Base-by-base conservation (phyloP, 306 rosid species). In the Quercus gilva region DNA sequence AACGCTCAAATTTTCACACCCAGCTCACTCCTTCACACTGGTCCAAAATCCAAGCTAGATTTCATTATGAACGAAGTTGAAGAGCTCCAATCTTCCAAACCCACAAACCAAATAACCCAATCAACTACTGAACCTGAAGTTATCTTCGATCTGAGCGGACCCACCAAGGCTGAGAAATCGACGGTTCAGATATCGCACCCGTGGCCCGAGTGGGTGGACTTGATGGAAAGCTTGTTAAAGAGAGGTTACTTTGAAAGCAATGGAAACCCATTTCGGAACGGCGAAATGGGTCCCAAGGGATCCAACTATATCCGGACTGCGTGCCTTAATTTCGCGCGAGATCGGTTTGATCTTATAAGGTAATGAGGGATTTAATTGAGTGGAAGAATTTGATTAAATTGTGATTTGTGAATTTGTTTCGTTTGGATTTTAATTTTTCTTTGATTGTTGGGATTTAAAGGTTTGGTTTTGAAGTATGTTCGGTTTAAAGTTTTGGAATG, bases 131-230 rank as follows among this genome's bases (percentile, higher is more conserved):
- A 64, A 28, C 9, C 74, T 6, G 77, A 70, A 0, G 76, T 74
- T 9, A 63, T 9, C 5, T 10, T 65, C n/a, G 75, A 74, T n/a
- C 29, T 20, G 41, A 55, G 45, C n/a, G 57, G 21, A 20, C 75
- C 15, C 1, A 37, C 70, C 1, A 77, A 77, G 23, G 84, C 23
- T n/a, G 82, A 83, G 33, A 63, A 78, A 61, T 43, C 72, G 26
- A 37, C 71, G 21, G 81, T 85, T 75, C 92, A 80, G 29, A 76
- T 91, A 80, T 86, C 90, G 49, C 96, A 92, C 64, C 97, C 96
- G 10, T 94, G 92, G 97, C 91, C 88, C 11, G 96, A 92, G 75
- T 94, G 98, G 97, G 85, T 88, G 70, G 82, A 75, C 23, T 74
- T 92, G 73, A 89, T 90, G 89, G 87, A 88, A 75, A 81, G 80